Conservation (phyloP, 2,329 filamentous ascomycete genomes). For the Aureobasidium mangrovei region DNA sequence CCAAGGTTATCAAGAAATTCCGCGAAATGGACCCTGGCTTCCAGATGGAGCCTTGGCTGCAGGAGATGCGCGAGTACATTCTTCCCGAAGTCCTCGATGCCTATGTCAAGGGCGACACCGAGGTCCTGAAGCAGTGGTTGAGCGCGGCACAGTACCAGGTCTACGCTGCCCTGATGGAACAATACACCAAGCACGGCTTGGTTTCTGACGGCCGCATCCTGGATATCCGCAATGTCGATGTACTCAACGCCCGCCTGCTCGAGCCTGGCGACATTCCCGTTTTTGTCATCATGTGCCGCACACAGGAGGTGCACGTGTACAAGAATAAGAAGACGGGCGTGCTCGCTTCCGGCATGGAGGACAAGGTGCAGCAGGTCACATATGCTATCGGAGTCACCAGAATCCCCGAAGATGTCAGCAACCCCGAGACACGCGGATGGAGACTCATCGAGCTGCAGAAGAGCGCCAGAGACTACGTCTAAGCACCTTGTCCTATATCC, state of each 20-base stretch:
- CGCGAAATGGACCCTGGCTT: slow-evolving; percentile 90
- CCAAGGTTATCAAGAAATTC: slow-evolving; percentile 96
- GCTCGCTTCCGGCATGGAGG: slow-evolving; percentile 94
- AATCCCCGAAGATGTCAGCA: slow-evolving; percentile 89
- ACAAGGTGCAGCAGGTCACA: slow-evolving; percentile 95
- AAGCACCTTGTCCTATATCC: slow-evolving; percentile 25
- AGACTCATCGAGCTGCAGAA: slow-evolving; percentile 97
- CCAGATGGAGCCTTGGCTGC: slow-evolving; percentile 88
- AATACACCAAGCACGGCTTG: slow-evolving; percentile 87
- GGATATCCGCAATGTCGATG: slow-evolving; percentile 90
- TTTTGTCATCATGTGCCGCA: slow-evolving; percentile 93
- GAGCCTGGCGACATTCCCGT: slow-evolving; percentile 85
- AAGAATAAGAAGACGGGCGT: slow-evolving; percentile 81
- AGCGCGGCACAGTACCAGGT: slow-evolving; percentile 94
- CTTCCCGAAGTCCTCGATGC: slow-evolving; percentile 94
- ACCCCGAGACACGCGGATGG: slow-evolving; percentile 94
- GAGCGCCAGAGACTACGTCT: slow-evolving; percentile 84
- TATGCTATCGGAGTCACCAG: slow-evolving; percentile 96
- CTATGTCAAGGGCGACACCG: slow-evolving; percentile 91
- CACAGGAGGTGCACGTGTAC: slow-evolving; percentile 97
- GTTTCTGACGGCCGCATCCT: slow-evolving; percentile 92
- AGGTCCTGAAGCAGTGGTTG: slow-evolving; percentile 88
- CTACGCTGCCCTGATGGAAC: slow-evolving; percentile 91
- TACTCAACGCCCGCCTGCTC: slow-evolving; percentile 68
- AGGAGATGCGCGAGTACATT: slow-evolving; percentile 95